A percentile compares a stretch with the other conserved stretches of the same genome.
phyloP scores from a whole-genome alignment of 768 basidiomycete genomes.

The Suillus subaureus region DNA sequence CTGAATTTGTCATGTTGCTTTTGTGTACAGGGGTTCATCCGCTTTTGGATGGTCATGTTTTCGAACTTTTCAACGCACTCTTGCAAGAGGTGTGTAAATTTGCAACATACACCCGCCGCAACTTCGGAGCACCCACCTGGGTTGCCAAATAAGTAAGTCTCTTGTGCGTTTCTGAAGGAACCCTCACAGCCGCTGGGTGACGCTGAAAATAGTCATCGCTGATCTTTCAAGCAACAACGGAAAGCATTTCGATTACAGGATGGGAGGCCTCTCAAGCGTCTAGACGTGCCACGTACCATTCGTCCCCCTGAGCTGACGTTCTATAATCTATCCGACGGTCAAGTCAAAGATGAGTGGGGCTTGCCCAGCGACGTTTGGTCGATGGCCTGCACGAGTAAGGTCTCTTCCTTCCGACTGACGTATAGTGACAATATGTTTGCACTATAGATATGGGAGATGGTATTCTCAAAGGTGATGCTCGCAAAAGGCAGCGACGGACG shows the following conservation, averaged over 20 bases:
- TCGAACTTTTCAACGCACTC: no score
- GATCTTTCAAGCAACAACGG: not conserved
- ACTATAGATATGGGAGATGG: not conserved
- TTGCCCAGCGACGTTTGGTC: not conserved
- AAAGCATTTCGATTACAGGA: not conserved
- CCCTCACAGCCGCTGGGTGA: no score
- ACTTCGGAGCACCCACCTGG: no score
- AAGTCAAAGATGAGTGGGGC: not conserved
- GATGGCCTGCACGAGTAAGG: not conserved
- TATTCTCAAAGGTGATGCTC: not conserved
- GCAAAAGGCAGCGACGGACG: not conserved
- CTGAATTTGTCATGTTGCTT: no score
- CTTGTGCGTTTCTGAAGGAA: no score
- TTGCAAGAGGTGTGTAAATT: no score
- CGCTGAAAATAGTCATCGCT: not conserved
- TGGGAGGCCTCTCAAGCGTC: not conserved
- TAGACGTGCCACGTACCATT: not conserved
- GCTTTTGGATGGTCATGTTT: no score
- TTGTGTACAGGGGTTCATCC: no score
- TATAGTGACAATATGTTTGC: not conserved
- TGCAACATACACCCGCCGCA: no score
- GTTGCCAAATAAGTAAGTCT: no score
- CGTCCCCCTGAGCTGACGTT: not conserved
- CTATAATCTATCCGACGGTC: not conserved
- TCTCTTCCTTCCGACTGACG: not conserved